Evolutionary conservation across 2,329 filamentous ascomycete genomes (phyloP).

Genomic region (Ceratocystis albifundus): DNA sequence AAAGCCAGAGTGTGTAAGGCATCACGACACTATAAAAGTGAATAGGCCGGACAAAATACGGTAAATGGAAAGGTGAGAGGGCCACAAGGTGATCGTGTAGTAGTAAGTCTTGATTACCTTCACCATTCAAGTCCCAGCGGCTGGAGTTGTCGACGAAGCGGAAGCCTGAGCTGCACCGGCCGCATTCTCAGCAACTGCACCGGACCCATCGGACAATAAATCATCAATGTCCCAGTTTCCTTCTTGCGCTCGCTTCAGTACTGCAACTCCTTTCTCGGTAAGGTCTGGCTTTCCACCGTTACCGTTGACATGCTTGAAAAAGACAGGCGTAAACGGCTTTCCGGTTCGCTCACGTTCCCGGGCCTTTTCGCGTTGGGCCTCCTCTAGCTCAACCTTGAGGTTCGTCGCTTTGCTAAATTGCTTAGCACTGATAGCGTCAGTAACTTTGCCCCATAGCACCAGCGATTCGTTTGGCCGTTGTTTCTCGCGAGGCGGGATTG

Average conservation of each 20-base stretch:
- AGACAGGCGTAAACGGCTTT: slow-evolving; percentile 70
- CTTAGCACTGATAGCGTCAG: slow-evolving; percentile 69
- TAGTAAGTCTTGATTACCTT: not conserved
- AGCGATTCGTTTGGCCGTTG: slow-evolving; percentile 86
- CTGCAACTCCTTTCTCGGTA: slow-evolving; percentile 41
- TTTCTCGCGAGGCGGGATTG: slow-evolving; percentile 60
- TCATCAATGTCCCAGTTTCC: slow-evolving; percentile 42
- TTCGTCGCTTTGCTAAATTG: slow-evolving; percentile 76
- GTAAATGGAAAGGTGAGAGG: not conserved
- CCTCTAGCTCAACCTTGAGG: slow-evolving; percentile 84
- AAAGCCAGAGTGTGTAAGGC: not conserved
- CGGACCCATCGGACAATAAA: slow-evolving; percentile 30
- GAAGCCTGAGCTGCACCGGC: slow-evolving; percentile 12
- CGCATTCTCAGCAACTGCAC: slow-evolving; percentile 17
- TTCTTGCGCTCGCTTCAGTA: slow-evolving; percentile 43
- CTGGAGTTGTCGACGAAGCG: not conserved
- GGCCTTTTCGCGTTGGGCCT: slow-evolving; percentile 74
- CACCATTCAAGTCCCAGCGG: not conserved
- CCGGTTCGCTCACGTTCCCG: slow-evolving; percentile 61
- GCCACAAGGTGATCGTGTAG: no score
- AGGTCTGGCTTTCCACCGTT: slow-evolving; percentile 46
- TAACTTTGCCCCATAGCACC: slow-evolving; percentile 77
- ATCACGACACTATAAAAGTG: not conserved
- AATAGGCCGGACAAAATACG: not conserved
- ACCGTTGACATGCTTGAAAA: slow-evolving; percentile 57